Evolutionary conservation across 2,329 filamentous ascomycete genomes (phyloP), one percentile per base, ranked within the genome.

Genomic region (Xylariales sp.): DNA sequence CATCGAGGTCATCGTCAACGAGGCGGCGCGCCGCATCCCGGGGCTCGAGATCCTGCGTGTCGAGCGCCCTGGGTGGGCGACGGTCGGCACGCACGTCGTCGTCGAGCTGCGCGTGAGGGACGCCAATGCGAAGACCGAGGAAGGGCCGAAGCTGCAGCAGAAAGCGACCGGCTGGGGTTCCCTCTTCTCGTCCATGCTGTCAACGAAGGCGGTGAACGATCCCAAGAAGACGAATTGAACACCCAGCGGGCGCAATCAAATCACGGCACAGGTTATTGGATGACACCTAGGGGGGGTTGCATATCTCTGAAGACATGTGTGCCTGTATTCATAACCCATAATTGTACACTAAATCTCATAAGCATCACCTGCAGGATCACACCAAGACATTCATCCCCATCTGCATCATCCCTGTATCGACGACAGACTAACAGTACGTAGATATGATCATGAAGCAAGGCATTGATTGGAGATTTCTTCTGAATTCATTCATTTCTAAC

Each of bases 71-170:
- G 83, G 83, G 59, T 76, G 83, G 72, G 75, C 83, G 36, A 87
- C 89, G 74, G 80, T 84, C 58, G 88, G 88, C 2, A 91, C 88
- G 0, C 82, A 87, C 60, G 80, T 87, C 59, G 84, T 86, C 81
- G 79, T 90, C 65, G 88, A 90, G 78, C 76, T 91, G 67, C 83
- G 79, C 68, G 79, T 87, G 5, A 70, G 62, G 4, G 53, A 49
- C 76, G 73, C 57, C 55, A 63, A 45, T 41, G 48, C 41, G 5
- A 53, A 45, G 52, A 48, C 1, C 23, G 43, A 67, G 6, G 49
- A 41, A 16, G 14, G 6, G 54, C 10, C 12, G 18, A 41, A 64
- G 41, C 45, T 60, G 50, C 45, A 64, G 50, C 46, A 32, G 23
- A 63, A 70, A 34, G 9, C 7, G 23, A 46, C 41, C 2, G 41